These are phyloP conservation scores for Trapa bicornis DNA, from an alignment of 345 rosid genomes.

Conservation along the genomic window DNA sequence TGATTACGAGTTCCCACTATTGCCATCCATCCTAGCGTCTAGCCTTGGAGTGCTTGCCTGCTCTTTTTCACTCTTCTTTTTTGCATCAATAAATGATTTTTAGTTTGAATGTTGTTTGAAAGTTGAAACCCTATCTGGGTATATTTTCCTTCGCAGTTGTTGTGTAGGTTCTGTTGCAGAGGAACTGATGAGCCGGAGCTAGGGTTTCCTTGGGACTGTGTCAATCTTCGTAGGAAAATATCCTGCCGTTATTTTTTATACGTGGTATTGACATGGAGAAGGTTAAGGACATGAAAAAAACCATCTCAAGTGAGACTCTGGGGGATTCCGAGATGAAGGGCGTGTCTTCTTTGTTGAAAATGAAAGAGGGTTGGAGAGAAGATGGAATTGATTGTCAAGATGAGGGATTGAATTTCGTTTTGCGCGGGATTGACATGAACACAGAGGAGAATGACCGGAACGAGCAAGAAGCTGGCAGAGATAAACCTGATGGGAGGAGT, in stretches of 20 bases:
- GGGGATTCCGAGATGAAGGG: constrained; percentile 65
- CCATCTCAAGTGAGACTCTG: constrained; percentile 16
- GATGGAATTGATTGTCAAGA: background rate
- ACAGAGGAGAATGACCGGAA: constrained; percentile 12
- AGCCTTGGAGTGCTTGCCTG: background rate
- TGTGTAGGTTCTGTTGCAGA: background rate
- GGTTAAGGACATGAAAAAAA: background rate
- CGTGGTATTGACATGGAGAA: background rate
- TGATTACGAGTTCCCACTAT: background rate
- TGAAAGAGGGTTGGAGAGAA: constrained; percentile 31
- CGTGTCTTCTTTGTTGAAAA: constrained; percentile 46
- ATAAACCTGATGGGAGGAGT: background rate
- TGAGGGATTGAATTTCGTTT: constrained; percentile 18
- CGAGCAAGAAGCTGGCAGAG: background rate
- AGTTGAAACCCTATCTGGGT: constrained; percentile 1
- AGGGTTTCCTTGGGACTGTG: background rate
- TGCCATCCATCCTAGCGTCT: background rate
- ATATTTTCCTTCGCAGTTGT: background rate
- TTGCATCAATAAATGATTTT: background rate
- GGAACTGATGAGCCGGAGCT: background rate
- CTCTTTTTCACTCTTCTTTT: background rate
- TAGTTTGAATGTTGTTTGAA: background rate
- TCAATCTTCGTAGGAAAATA: background rate
- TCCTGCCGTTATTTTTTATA: background rate
- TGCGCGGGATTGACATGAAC: constrained; percentile 24